Percentiles rank a stretch among this genome's conserved stretches.
Conservation (phyloP, 129 eudicot genomes). For the Flaveria brownii region DNA sequence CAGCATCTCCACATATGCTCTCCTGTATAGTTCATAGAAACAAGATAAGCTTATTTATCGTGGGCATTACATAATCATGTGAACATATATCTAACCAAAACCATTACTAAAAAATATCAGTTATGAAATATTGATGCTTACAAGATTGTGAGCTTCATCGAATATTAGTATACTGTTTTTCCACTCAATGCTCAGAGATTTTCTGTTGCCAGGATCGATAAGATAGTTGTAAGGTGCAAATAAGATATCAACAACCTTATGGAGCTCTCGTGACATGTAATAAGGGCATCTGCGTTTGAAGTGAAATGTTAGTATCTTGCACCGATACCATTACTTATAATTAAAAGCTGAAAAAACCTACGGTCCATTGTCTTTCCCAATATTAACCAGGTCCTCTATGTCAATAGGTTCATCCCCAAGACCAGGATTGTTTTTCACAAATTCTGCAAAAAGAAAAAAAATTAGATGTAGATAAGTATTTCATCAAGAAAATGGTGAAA, state of each 20-base stretch:
- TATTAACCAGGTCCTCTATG: constrained; percentile 94
- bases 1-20: constrained; percentile 94
- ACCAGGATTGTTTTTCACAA: constrained; percentile 66
- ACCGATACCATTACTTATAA: constrained; percentile 11
- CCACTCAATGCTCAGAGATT: constrained; percentile 76
- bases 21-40: constrained; percentile 54
- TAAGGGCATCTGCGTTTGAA: constrained; percentile 79
- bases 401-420: constrained; percentile 97
- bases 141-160: constrained; percentile 99
- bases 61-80: constrained; percentile 18
- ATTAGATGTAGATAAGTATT: constrained; percentile 6
- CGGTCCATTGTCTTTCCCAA: constrained; percentile 94
- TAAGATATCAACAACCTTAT: constrained; percentile 83
- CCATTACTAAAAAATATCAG: not conserved
- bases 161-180: constrained; percentile 69
- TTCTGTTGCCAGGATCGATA: constrained; percentile 73
- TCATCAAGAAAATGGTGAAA: constrained; percentile 5
- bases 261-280: constrained; percentile 85
- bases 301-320: constrained; percentile 12
- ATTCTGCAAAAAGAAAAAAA: constrained; percentile 45
- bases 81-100: constrained; percentile 8
- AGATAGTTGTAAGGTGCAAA: constrained; percentile 99
- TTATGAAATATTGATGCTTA: constrained; percentile 26
- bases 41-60: not conserved
- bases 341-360: constrained; percentile 45